A percentile compares a stretch with the other conserved stretches of the same genome.
Evolutionary conservation across 768 basidiomycete genomes (phyloP).

Genomic region (Phlebiopsis gigantea): DNA sequence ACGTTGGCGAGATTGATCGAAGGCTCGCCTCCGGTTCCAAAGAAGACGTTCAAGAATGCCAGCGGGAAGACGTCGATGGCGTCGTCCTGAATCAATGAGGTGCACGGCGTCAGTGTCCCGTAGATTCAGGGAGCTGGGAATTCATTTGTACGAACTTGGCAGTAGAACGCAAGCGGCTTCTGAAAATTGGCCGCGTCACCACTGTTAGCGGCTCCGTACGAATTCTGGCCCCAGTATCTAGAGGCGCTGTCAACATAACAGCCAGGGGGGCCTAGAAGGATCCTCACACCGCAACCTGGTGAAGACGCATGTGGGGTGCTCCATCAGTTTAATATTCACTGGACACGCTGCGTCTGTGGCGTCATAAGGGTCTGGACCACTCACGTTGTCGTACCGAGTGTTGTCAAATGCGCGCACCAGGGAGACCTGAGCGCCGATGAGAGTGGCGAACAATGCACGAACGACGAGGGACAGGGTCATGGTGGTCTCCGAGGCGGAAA

Average conservation of each 20-base stretch:
- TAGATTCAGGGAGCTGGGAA: conserved; percentile 6
- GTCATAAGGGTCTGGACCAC: conserved; percentile 20
- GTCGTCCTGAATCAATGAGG: conserved; percentile 40
- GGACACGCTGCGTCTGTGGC: conserved; percentile 1
- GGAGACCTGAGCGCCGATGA: conserved; percentile 12
- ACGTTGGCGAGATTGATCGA: conserved; percentile 68
- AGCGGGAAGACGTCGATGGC: conserved; percentile 65
- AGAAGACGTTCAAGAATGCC: conserved; percentile 66
- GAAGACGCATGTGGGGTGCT: background rate
- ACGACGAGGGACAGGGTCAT: background rate
- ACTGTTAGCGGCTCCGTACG: conserved; percentile 53
- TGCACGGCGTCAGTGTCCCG: background rate
- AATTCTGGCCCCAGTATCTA: conserved; percentile 76
- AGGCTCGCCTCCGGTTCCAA: conserved; percentile 55
- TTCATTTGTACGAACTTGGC: conserved; percentile 36
- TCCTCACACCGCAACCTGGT: conserved; percentile 53
- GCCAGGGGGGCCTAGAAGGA: background rate
- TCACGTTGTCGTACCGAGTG: conserved; percentile 57
- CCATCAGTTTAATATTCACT: background rate
- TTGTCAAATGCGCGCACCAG: conserved; percentile 38
- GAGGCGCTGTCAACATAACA: conserved; percentile 7
- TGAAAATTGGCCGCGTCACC: conserved; percentile 51
- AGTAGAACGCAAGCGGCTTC: conserved; percentile 59
- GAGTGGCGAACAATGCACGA: conserved; percentile 7
- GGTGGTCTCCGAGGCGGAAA: background rate